phyloP scores from a whole-genome alignment of 2,329 filamentous ascomycete genomes.

The Metarhizium anisopliae region DNA sequence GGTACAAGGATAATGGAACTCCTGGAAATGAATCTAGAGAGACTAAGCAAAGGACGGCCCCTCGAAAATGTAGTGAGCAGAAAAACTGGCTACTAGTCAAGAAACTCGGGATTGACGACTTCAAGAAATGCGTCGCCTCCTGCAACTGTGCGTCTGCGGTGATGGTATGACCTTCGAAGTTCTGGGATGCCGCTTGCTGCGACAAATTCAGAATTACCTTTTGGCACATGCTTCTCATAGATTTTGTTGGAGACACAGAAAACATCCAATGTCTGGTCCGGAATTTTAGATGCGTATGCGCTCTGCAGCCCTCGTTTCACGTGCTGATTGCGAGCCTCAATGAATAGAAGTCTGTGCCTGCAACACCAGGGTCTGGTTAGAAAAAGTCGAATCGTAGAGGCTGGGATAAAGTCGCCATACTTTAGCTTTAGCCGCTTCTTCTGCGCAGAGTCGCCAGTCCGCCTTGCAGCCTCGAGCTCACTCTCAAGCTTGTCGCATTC shows the following conservation, averaged over 20 bases:
- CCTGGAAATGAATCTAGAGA: constrained; percentile 30
- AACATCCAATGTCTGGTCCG: constrained; percentile 16
- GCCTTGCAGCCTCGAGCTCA: constrained; percentile 17
- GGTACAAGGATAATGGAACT: constrained; percentile 31
- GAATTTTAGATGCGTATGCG: constrained; percentile 16
- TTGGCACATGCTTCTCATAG: constrained; percentile 22
- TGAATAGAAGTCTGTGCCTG: constrained; percentile 19
- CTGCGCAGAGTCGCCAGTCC: constrained; percentile 7
- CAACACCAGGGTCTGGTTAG: constrained; percentile 1
- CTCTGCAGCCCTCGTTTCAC: constrained; percentile 17
- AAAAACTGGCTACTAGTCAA: constrained; percentile 18
- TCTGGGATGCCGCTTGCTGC: constrained; percentile 21
- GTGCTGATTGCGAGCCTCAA: constrained; percentile 20
- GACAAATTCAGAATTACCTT: constrained; percentile 18
- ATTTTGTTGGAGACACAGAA: constrained; percentile 27
- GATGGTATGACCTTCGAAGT: constrained; percentile 20
- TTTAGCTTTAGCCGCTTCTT: constrained; percentile 17
- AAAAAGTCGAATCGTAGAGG: not conserved
- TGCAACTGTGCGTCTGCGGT: constrained; percentile 21
- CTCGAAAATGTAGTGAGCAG: constrained; percentile 32
- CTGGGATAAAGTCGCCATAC: constrained; percentile 1
- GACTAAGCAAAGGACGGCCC: constrained; percentile 25
- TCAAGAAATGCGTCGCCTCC: constrained; percentile 20
- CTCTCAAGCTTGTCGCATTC: constrained; percentile 16
- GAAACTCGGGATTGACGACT: constrained; percentile 15